phyloP scores from a whole-genome alignment of 192 early-diverging fungal species.

The Phlyctochytrium planicorne region DNA sequence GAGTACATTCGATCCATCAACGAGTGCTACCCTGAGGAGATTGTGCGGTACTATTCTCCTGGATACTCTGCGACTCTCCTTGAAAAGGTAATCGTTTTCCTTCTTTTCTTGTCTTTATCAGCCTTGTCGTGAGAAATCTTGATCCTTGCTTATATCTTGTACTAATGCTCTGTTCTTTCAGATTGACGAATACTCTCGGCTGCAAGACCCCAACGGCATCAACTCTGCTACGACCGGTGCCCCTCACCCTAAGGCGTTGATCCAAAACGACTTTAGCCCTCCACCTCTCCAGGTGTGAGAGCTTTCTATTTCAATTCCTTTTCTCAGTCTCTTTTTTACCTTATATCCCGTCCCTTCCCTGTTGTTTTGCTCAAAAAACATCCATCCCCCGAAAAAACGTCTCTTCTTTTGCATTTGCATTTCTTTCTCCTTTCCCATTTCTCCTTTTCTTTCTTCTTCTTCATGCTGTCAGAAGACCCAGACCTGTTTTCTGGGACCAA shows the following conservation, averaged over 20 bases:
- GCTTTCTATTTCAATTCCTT: too few species aligned
- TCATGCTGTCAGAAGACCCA: too few species aligned
- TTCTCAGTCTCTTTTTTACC: not conserved
- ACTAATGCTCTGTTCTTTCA: constrained; percentile 10
- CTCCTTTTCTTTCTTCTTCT: too few species aligned
- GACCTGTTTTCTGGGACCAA: too few species aligned
- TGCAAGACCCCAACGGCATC: constrained; percentile 27
- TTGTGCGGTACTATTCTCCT: constrained; percentile 61
- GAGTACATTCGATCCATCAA: constrained; percentile 56
- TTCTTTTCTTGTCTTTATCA: not conserved
- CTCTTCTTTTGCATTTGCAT: not conserved
- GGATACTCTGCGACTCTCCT: constrained; percentile 55
- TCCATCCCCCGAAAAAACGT: too few species aligned
- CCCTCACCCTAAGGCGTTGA: not conserved
- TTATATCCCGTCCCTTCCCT: too few species aligned
- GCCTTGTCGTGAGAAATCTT: not conserved
- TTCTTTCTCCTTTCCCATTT: too few species aligned
- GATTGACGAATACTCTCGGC: constrained; percentile 52
- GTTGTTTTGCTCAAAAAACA: too few species aligned
- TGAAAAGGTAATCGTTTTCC: constrained; percentile 43
- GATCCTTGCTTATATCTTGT: not conserved
- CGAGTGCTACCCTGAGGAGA: constrained; percentile 64
- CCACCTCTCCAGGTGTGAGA: not conserved
- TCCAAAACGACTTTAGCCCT: not conserved
- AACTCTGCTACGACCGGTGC: not conserved